Conservation (phyloP, 2,329 filamentous ascomycete genomes). For the Grosmannia clavigera region DNA sequence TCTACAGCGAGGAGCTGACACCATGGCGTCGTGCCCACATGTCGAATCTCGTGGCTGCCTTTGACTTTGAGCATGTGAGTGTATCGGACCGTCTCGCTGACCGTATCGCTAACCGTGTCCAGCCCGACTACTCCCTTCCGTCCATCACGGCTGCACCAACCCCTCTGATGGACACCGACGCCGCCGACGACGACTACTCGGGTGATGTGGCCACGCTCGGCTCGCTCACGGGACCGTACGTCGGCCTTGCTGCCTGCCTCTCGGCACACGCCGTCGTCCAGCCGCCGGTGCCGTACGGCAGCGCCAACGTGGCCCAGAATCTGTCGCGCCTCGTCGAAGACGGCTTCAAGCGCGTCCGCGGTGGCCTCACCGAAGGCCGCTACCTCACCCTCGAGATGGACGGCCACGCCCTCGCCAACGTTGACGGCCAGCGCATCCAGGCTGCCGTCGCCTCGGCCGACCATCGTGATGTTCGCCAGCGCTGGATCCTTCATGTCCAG, state of each 20-base stretch:
- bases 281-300: conserved; percentile 31
- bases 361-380: conserved; percentile 40
- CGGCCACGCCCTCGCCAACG: conserved; percentile 26
- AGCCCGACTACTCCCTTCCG: conserved; percentile 27
- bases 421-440: conserved; percentile 11
- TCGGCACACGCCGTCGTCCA: conserved; percentile 19
- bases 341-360: conserved; percentile 38
- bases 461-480: conserved; percentile 28
- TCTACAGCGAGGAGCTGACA: conserved; percentile 16
- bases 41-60: conserved; percentile 7
- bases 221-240: conserved; percentile 1
- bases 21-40: conserved; percentile 21
- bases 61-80: conserved; percentile 24
- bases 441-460: conserved; percentile 13
- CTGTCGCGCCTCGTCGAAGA: conserved; percentile 29
- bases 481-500: conserved; percentile 27
- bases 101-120: conserved; percentile 8
- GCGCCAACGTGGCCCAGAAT: conserved; percentile 19
- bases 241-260: not conserved
- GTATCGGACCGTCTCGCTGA: not conserved
- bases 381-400: conserved; percentile 35
- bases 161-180: not conserved
- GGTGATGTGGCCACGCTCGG: not conserved
- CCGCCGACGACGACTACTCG: not conserved
- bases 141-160: conserved; percentile 20